Evolutionary conservation across 2,329 filamentous ascomycete species (phyloP), one percentile per base, ranked within the genome.

Genomic region (Lecanosticta acicola): DNA sequence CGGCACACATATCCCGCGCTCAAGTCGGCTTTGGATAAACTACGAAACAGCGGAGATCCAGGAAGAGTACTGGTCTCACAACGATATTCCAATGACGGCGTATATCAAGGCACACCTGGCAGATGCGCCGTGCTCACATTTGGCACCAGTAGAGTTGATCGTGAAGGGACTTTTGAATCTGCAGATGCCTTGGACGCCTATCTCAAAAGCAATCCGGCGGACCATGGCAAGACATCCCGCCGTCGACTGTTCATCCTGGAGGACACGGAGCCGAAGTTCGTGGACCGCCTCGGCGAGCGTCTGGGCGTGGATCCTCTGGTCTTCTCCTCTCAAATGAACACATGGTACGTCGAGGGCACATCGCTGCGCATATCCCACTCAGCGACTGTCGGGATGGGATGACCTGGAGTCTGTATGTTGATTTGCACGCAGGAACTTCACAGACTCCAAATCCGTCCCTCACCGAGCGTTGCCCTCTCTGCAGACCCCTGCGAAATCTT

Each of bases 291-390:
- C 4, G 57, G 57, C 8, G 16, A 46, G 10, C 45, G 50, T 17
- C 41, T 59, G 3, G 53, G 48, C 1, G 46, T 57, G 1, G 51
- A 58, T 21, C 57, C 55, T 8, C 26, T 57, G 1, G 53, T 59
- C 3, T 57, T 59, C 32, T 53, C 49, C 16, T 52, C 54, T 19
- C 57, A 59, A 32, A 57, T 56, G 52, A 56, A 59, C 19, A 56
- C 57, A 4, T 58, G 39, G 35, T 37, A 16, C 19, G 24, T 29
- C 24, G 24, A 29, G 24, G 11, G 24, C 24, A 29, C 24, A n/a
- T n/a, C n/a, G n/a, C n/a, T n/a, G n/a, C n/a, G n/a, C n/a, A n/a
- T n/a, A n/a, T n/a, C n/a, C n/a, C n/a, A n/a, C n/a, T n/a, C n/a
- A n/a, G n/a, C n/a, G n/a, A n/a, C n/a, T n/a, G n/a, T n/a, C n/a